Percentiles rank a stretch among this genome's conserved stretches.
phyloP scores from a whole-genome alignment of 225 moss, liverwort and hornwort species.

The Polytrichum formosum region DNA sequence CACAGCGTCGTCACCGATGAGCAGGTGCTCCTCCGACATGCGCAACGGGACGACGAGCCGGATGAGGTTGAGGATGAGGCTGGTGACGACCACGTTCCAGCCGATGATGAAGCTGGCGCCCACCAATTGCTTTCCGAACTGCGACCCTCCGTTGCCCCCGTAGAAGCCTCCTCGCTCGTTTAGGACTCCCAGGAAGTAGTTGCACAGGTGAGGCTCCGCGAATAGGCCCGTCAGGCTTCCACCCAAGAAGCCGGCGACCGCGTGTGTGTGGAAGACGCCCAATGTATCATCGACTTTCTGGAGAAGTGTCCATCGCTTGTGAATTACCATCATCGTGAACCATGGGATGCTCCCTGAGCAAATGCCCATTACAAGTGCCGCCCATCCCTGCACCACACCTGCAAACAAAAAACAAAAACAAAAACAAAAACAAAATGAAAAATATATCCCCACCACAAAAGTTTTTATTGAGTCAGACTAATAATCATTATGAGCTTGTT shows the following conservation, averaged over 20 bases:
- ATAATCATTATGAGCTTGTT: too few species aligned
- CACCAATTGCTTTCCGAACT: constrained; percentile 40
- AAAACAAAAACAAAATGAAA: not conserved
- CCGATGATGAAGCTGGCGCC: constrained; percentile 42
- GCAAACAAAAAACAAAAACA: constrained; percentile 5
- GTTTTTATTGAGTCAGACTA: too few species aligned
- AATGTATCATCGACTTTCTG: constrained; percentile 44
- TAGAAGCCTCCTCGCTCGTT: constrained; percentile 45
- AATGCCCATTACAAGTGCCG: constrained; percentile 44
- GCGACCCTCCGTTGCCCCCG: constrained; percentile 28
- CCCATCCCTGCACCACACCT: constrained; percentile 58
- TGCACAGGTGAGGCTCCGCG: constrained; percentile 44
- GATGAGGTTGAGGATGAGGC: constrained; percentile 32
- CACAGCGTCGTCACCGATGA: constrained; percentile 37
- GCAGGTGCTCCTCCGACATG: constrained; percentile 31
- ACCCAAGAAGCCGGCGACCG: constrained; percentile 37
- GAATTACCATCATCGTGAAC: constrained; percentile 62
- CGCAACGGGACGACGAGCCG: constrained; percentile 25
- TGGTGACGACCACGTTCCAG: constrained; percentile 48
- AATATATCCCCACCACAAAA: not conserved
- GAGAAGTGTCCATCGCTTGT: constrained; percentile 43
- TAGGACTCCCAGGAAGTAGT: constrained; percentile 29
- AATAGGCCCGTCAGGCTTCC: constrained; percentile 39
- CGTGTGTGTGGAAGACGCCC: constrained; percentile 57
- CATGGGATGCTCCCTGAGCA: constrained; percentile 41